Evolutionary conservation across 2,329 filamentous ascomycete genomes (phyloP).

Genomic region (Penicillium sp.): DNA sequence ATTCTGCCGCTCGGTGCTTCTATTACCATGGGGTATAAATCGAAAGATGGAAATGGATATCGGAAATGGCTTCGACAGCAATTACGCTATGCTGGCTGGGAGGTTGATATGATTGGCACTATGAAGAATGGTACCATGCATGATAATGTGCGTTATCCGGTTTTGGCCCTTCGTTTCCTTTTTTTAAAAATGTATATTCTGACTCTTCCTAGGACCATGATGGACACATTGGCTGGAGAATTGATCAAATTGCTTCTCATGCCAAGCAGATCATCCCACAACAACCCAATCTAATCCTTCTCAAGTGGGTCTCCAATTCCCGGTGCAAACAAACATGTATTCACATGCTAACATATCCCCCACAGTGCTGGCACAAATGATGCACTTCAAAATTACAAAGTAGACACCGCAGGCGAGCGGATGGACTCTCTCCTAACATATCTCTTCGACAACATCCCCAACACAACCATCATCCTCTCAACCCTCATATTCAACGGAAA

Average conservation of each 20-base stretch:
- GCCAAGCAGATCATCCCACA: conserved; percentile 8
- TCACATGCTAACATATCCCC: neutral
- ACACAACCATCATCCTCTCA: conserved; percentile 34
- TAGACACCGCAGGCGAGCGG: conserved; percentile 19
- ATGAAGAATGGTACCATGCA: conserved; percentile 24
- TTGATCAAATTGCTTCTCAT: conserved; percentile 19
- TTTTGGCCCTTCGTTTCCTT: neutral
- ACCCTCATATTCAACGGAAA: conserved; percentile 30
- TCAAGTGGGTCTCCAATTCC: conserved; percentile 21
- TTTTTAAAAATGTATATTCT: neutral
- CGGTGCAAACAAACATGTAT: neutral
- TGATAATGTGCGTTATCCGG: conserved; percentile 21
- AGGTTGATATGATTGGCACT: conserved; percentile 32
- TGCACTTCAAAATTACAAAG: conserved; percentile 22
- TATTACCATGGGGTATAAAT: conserved; percentile 37
- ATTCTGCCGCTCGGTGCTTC: conserved; percentile 38
- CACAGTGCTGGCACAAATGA: conserved; percentile 38
- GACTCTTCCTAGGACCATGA: conserved; percentile 22
- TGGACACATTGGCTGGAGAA: conserved; percentile 24
- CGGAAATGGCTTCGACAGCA: conserved; percentile 37
- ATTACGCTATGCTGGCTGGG: conserved; percentile 30
- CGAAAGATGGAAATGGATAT: conserved; percentile 40
- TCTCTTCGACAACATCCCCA: conserved; percentile 23
- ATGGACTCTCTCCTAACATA: conserved; percentile 27
- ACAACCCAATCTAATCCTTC: conserved; percentile 29